phyloP scores from a whole-genome alignment of 2,329 filamentous ascomycete species.

The Aspergillus pseudoterreus region DNA sequence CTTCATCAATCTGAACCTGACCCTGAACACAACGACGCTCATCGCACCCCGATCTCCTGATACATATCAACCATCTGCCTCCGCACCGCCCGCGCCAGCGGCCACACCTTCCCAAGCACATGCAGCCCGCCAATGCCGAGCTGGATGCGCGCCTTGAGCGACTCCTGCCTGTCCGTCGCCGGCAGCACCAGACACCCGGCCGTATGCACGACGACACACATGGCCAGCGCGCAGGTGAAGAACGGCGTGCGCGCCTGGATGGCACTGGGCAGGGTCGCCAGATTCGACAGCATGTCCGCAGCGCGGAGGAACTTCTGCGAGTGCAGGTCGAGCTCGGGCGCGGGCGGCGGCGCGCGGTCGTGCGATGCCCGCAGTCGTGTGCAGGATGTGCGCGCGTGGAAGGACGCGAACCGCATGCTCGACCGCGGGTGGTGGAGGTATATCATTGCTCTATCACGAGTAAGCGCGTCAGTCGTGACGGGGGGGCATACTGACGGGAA shows the following conservation, averaged over 20 bases:
- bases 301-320: conserved; percentile 75
- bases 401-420: conserved; percentile 47
- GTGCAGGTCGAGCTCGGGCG: conserved; percentile 42
- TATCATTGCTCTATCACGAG: conserved; percentile 46
- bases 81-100: conserved; percentile 24
- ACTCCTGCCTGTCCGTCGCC: conserved; percentile 23
- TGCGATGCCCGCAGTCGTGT: conserved; percentile 9
- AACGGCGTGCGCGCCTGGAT: conserved; percentile 70
- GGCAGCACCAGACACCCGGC: conserved; percentile 61
- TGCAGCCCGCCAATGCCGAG: conserved; percentile 26
- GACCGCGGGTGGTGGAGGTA: conserved; percentile 72
- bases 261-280: conserved; percentile 54
- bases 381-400: conserved; percentile 17
- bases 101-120: conserved; percentile 28
- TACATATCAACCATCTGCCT: conserved; percentile 25
- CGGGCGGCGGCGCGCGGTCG: neutral
- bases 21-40: neutral
- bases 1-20: too few relatives aligned
- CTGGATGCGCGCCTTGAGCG: conserved; percentile 28
- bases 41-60: conserved; percentile 12
- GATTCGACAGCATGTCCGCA: conserved; percentile 69
- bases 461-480: too few relatives aligned
- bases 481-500: neutral
- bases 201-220: conserved; percentile 71
- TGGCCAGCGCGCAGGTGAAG: conserved; percentile 71